Percentiles rank a stretch among this genome's conserved stretches.
These are phyloP conservation scores for Verticillium nonalfalfae DNA, from an alignment of 2,329 filamentous ascomycete genomes.

Conservation along the genomic window DNA sequence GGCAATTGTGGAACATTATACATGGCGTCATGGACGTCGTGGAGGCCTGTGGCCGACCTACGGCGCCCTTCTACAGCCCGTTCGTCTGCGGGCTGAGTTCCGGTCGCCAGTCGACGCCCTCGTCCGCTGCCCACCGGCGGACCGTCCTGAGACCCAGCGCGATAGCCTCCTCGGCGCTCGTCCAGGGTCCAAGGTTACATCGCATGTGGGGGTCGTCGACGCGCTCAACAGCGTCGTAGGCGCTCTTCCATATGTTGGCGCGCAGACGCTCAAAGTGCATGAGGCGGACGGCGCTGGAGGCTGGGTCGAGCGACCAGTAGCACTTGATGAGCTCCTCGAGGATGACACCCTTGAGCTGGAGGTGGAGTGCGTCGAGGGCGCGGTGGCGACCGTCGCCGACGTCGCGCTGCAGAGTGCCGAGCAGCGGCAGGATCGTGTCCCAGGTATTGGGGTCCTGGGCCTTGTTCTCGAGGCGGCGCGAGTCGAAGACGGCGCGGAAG, in stretches of 20 bases:
- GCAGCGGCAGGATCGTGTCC: conserved; percentile 37
- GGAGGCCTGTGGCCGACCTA: background rate
- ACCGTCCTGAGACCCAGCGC: conserved; percentile 30
- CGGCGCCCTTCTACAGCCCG: background rate
- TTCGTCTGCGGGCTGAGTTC: conserved; percentile 18
- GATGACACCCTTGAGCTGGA: conserved; percentile 36
- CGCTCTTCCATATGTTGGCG: conserved; percentile 17
- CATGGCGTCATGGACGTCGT: background rate
- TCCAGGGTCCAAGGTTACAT: conserved; percentile 32
- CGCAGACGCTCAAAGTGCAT: conserved; percentile 19
- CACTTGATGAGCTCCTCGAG: conserved; percentile 38
- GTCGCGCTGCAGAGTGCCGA: conserved; percentile 32
- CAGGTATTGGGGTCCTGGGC: conserved; percentile 32
- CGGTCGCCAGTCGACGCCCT: conserved; percentile 39
- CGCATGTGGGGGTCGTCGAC: conserved; percentile 19
- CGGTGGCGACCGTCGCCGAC: conserved; percentile 22
- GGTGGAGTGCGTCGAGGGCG: conserved; percentile 30
- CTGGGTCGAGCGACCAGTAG: conserved; percentile 21
- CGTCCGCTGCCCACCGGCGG: conserved; percentile 34
- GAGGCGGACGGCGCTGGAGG: conserved; percentile 11
- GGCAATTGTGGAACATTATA: background rate
- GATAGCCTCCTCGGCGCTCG: conserved; percentile 36
- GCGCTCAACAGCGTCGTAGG: conserved; percentile 22
- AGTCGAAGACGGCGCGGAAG: conserved; percentile 42
- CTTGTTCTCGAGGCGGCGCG: conserved; percentile 35